phyloP scores from a whole-genome alignment of 257 asterid species.

The Linaria vulgaris region DNA sequence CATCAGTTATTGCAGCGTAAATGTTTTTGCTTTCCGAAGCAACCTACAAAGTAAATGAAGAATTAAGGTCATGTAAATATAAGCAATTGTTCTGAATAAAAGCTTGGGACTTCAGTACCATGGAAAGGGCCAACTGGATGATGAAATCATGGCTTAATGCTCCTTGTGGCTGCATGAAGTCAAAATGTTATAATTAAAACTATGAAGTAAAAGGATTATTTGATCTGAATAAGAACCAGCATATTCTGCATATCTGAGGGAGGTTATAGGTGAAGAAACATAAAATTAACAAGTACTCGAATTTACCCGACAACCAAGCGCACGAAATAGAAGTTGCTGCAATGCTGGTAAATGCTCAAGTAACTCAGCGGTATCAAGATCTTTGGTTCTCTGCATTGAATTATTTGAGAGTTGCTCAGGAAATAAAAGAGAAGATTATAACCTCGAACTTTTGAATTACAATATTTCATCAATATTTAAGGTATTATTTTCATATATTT shows the following conservation, averaged over 20 bases:
- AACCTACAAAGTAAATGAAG: constrained; percentile 50
- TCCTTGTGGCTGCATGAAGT: constrained; percentile 90
- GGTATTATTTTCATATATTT: neutral
- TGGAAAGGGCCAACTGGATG: constrained; percentile 89
- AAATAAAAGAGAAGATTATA: neutral
- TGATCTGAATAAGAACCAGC: neutral
- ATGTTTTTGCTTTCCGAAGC: constrained; percentile 93
- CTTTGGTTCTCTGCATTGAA: constrained; percentile 76
- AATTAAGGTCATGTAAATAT: constrained; percentile 11
- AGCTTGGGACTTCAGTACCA: constrained; percentile 45
- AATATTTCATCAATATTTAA: constrained; percentile 9
- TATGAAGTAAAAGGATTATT: neutral
- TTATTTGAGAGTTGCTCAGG: constrained; percentile 20
- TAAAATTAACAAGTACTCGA: constrained; percentile 9
- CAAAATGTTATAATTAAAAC: constrained; percentile 27
- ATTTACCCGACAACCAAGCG: constrained; percentile 83
- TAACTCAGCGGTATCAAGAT: constrained; percentile 73
- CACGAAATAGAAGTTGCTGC: constrained; percentile 84
- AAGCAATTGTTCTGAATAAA: constrained; percentile 9
- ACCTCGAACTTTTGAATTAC: neutral
- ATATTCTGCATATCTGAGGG: neutral
- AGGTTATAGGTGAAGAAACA: constrained; percentile 1
- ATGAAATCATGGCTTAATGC: constrained; percentile 80
- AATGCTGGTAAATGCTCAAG: constrained; percentile 85
- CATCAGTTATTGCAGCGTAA: constrained; percentile 85